Evolutionary conservation across 2,329 filamentous ascomycete species (phyloP), one percentile per base, ranked within the genome.

Genomic region (Lecanicillium sp.): DNA sequence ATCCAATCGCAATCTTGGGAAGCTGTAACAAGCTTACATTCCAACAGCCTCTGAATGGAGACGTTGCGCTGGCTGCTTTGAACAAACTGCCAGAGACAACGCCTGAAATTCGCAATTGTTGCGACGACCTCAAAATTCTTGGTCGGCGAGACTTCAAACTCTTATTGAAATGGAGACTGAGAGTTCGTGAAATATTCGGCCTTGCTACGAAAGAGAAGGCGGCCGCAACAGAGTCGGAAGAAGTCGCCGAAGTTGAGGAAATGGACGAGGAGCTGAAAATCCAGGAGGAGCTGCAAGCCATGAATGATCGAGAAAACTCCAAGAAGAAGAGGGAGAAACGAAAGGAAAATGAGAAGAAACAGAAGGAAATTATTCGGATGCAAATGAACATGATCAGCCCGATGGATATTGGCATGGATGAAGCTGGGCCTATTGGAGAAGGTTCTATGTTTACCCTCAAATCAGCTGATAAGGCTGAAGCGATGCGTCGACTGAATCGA

Each of bases 331-430:
- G 89, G 58, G 87, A 95, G 59, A 81, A 85, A 56, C 79, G 90
- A 55, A 87, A 78, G 58, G 90, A 95, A 51, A 98, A 98, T 55
- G 93, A 98, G 66, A 83, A 83, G 65, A 97, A 95, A 67, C 87
- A 93, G 57, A 93, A 87, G 57, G 93, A 97, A 55, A 89, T 97
- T 51, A 77, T 95, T n/a, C 83, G 93, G 27, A 86, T 98, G 85
- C 93, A 98, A 67, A 82, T 98, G 72, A 85, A 96, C 69, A 98
- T 98, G 93, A 85, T 84, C 2, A 87, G 90, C 1, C 93, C 93
- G 7, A 93, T 89, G 75, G 93, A 98, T 55, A 95, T 98, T 54
- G 93, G 93, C 60, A 79, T 95, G 70, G 93, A 95, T 62, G 89
- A 93, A 66, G 70, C 79, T 20, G 88, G 88, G 0, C 86, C 87